These are phyloP conservation scores for Amylostereum areolatum DNA, from an alignment of 1,284 basidiomycete genomes.

Conservation along the genomic window DNA sequence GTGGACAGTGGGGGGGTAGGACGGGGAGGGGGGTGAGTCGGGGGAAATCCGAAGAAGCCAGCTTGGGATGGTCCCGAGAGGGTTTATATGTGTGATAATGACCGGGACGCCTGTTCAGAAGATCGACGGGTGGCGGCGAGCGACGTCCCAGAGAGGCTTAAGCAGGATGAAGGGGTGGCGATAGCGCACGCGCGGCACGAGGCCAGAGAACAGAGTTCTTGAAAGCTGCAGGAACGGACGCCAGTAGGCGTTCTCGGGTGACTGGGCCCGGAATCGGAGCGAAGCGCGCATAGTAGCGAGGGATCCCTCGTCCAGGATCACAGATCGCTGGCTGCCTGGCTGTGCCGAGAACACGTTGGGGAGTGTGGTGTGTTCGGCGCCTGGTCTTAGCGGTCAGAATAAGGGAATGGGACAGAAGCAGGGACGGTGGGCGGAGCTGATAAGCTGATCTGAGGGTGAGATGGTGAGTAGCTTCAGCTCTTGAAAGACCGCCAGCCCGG, in stretches of 20 bases:
- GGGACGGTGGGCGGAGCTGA: too few species aligned
- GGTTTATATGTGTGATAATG: background rate
- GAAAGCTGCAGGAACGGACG: conserved; percentile 4
- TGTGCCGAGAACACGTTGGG: too few species aligned
- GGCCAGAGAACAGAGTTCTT: conserved; percentile 6
- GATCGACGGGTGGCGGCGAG: conserved; percentile 2
- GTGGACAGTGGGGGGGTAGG: conserved; percentile 1
- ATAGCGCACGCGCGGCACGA: conserved; percentile 7
- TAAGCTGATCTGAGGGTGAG: too few species aligned
- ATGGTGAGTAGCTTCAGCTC: too few species aligned
- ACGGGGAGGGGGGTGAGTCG: conserved; percentile 13
- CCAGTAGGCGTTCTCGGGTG: conserved; percentile 6
- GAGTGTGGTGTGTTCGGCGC: too few species aligned
- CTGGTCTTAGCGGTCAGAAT: too few species aligned
- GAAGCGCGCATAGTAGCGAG: conserved; percentile 1
- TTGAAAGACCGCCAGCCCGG: too few species aligned
- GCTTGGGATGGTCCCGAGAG: conserved; percentile 8
- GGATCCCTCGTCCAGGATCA: too few species aligned
- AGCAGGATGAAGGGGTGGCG: conserved; percentile 1
- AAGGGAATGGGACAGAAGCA: too few species aligned
- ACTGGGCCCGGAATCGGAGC: background rate
- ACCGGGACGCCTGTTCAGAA: conserved; percentile 11
- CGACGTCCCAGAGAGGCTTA: background rate
- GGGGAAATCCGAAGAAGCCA: conserved; percentile 10
- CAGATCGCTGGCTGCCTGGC: too few species aligned